Evolutionary conservation across 1,139 yeast species (phyloP), one percentile per base, ranked within the genome.

Genomic region (Zygosaccharomyces pseudobailii): DNA sequence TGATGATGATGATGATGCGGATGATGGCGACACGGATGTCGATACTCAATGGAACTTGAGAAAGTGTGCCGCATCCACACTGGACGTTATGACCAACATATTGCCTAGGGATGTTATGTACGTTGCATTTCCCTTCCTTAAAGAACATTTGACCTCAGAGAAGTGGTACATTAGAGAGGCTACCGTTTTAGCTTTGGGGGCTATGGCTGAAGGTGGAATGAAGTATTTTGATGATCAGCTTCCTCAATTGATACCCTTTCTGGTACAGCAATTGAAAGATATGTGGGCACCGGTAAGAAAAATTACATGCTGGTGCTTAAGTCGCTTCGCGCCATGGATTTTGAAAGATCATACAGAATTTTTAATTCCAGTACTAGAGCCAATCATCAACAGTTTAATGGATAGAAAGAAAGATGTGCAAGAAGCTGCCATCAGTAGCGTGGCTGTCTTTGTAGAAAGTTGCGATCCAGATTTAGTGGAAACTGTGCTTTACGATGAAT

Each of bases 151-250:
- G 46, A 76, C 78, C 5, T 78, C 88, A 1, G 69, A 73, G 4
- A 79, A 83, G 50, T 92, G 98, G 98, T 87, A 87, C 35, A 79
- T 85, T 10, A 78, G 97, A 52, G 98, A 92, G 65, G 95, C 97
- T 1, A 83, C 97, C 1, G 90, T 92, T 33, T 74, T 92, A 45
- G 97, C 97, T 1, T 79, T 92, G 64, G 98, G 98, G 50, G 98
- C 98, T 27, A 84, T 90, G 59, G 87, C 95, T 34, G 89, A 84
- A 57, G 95, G 96, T 56, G 89, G 95, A 58, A 73, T 84, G 46
- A 87, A 84, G 47, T 75, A 79, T 46, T 82, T 90, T 17, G 70
- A 82, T 21, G 82, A 80, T 37, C 86, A 86, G 58, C 71, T 92
- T 41, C 95, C 96, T 1, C 78, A 82, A 13, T 72, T 92, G 46